phyloP scores from a whole-genome alignment of 163 green algal species.

The Chloromonas sp. region DNA sequence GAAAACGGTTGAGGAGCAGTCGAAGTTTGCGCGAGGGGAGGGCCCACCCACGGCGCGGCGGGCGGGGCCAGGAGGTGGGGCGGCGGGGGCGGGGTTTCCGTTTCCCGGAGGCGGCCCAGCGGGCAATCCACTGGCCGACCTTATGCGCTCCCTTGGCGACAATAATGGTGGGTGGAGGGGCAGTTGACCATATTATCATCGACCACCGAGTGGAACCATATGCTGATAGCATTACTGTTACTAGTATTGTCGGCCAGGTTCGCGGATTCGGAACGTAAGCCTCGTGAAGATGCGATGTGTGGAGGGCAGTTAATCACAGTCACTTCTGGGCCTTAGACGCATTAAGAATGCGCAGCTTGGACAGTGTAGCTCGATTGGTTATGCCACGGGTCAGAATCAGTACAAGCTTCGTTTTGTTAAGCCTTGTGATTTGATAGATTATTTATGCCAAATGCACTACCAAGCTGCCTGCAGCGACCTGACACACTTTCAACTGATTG shows the following conservation, averaged over 20 bases:
- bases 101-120: background rate
- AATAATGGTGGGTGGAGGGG: background rate
- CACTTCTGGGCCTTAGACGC: no score
- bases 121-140: background rate
- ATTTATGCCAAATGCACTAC: background rate
- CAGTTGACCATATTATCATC: no score
- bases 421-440: background rate
- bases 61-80: background rate
- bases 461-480: background rate
- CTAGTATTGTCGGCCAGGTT: no score
- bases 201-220: no score
- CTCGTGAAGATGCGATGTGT: no score
- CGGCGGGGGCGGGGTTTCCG: slow-evolving; percentile 1
- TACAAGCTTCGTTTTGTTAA: background rate
- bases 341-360: no score
- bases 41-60: background rate
- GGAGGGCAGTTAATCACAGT: no score
- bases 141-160: background rate
- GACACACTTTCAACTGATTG: background rate
- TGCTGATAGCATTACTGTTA: no score
- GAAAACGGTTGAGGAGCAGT: slow-evolving; percentile 32
- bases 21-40: slow-evolving; percentile 19
- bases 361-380: no score
- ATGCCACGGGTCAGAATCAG: no score
- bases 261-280: no score